phyloP scores from a whole-genome alignment of 352 stramenopile species.

The Blastocystis hominis region DNA sequence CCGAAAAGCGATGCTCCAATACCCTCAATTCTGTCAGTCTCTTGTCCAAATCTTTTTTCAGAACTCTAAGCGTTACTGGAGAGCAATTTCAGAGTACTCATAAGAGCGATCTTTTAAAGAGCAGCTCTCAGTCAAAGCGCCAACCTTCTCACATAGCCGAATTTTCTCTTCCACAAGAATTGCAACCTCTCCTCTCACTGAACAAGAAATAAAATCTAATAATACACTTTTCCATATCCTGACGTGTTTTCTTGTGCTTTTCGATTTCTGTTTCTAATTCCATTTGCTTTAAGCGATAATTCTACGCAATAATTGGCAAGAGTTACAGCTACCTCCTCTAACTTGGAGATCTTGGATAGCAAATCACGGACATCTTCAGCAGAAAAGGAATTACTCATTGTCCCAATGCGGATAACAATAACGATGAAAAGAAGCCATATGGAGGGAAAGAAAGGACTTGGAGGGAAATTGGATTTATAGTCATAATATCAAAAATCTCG shows the following conservation, averaged over 20 bases:
- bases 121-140: slow-evolving; percentile 21
- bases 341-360: slow-evolving; percentile 24
- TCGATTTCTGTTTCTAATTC: background rate
- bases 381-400: background rate
- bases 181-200: slow-evolving; percentile 8
- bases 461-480: no score
- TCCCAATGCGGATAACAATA: no score
- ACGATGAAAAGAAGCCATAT: no score
- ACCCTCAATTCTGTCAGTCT: slow-evolving; percentile 2
- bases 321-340: background rate
- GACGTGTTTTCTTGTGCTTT: slow-evolving; percentile 22
- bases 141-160: slow-evolving; percentile 3
- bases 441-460: no score
- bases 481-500: no score
- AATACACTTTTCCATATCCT: background rate
- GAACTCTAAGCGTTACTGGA: background rate
- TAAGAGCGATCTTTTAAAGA: slow-evolving; percentile 16
- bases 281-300: slow-evolving; percentile 33
- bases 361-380: slow-evolving; percentile 11
- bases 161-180: slow-evolving; percentile 39
- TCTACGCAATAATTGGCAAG: background rate
- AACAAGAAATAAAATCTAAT: background rate
- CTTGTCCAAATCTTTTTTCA: slow-evolving; percentile 40
- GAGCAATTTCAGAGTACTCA: background rate
- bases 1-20: background rate